Evolutionary conservation across 2,329 filamentous ascomycete genomes (phyloP).

Genomic region (Huntiella savannae): DNA sequence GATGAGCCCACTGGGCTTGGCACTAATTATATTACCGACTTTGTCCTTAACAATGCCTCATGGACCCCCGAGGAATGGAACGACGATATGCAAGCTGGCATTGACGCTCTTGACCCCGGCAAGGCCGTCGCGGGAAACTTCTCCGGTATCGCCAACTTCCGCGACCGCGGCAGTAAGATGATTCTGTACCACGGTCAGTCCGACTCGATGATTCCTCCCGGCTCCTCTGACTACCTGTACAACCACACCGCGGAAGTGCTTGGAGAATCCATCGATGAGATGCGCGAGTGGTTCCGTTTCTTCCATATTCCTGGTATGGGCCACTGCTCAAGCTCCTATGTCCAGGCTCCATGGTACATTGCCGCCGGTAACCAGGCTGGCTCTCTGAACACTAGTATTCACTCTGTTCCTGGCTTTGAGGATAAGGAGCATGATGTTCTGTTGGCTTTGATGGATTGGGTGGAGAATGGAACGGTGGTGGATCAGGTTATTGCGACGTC

Average conservation of each 20-base stretch:
- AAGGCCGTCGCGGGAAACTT: conserved; percentile 21
- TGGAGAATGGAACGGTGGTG: conserved; percentile 18
- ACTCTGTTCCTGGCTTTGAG: conserved; percentile 19
- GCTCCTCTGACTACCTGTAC: conserved; percentile 21
- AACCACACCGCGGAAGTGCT: conserved; percentile 23
- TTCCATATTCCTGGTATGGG: conserved; percentile 31
- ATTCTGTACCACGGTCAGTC: conserved; percentile 25
- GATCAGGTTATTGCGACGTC: conserved; percentile 20
- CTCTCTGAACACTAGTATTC: conserved; percentile 20
- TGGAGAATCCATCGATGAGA: conserved; percentile 15
- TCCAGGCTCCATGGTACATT: conserved; percentile 18
- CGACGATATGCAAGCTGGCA: conserved; percentile 18
- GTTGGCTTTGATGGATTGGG: conserved; percentile 21
- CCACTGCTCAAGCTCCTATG: conserved; percentile 23
- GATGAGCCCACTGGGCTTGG: conserved; percentile 18
- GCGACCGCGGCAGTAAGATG: conserved; percentile 22
- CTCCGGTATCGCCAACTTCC: conserved; percentile 20
- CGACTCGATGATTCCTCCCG: conserved; percentile 21
- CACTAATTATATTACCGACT: conserved; percentile 19
- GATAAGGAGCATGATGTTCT: conserved; percentile 21
- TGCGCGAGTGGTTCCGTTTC: conserved; percentile 29
- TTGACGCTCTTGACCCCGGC: conserved; percentile 20
- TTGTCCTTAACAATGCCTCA: conserved; percentile 12
- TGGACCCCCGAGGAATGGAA: conserved; percentile 15
- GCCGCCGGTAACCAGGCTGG: conserved; percentile 21